Percentiles rank a stretch among this genome's conserved stretches.
These are phyloP conservation scores for Pyrenophora tritici-repentis DNA, from an alignment of 2,329 filamentous ascomycete genomes.

Conservation along the genomic window DNA sequence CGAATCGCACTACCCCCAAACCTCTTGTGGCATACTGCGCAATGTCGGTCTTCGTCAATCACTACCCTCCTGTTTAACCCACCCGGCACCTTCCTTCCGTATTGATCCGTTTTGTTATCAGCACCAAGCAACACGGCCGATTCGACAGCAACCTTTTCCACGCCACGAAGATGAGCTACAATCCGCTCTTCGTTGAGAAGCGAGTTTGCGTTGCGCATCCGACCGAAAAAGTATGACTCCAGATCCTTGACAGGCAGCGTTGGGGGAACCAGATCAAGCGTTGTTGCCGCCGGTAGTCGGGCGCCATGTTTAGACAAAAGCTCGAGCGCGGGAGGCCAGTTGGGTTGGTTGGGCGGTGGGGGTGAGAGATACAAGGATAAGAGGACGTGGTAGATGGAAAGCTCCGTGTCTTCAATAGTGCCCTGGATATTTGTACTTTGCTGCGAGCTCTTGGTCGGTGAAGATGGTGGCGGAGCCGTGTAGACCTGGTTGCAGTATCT, in stretches of 20 bases:
- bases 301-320: conserved; percentile 93
- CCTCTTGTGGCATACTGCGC: conserved; percentile 90
- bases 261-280: conserved; percentile 82
- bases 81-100: conserved; percentile 55
- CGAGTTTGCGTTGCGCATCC: conserved; percentile 84
- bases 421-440: conserved; percentile 6
- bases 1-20: conserved; percentile 89
- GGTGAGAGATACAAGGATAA: conserved; percentile 88
- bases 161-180: conserved; percentile 74
- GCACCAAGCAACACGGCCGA: conserved; percentile 71
- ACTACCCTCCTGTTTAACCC: conserved; percentile 72
- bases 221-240: conserved; percentile 87
- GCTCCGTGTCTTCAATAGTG: conserved; percentile 61
- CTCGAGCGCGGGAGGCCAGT: conserved; percentile 78
- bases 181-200: conserved; percentile 81
- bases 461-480: conserved; percentile 49
- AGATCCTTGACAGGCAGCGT: conserved; percentile 77
- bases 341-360: conserved; percentile 70
- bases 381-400: conserved; percentile 89
- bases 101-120: conserved; percentile 63
- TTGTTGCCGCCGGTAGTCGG: conserved; percentile 83
- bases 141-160: conserved; percentile 78
- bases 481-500: conserved; percentile 84
- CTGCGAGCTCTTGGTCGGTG: conserved; percentile 39
- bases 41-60: conserved; percentile 85